Evolutionary conservation across 176 grass and related monocot genomes (phyloP).

Genomic region (Oryza officinalis): DNA sequence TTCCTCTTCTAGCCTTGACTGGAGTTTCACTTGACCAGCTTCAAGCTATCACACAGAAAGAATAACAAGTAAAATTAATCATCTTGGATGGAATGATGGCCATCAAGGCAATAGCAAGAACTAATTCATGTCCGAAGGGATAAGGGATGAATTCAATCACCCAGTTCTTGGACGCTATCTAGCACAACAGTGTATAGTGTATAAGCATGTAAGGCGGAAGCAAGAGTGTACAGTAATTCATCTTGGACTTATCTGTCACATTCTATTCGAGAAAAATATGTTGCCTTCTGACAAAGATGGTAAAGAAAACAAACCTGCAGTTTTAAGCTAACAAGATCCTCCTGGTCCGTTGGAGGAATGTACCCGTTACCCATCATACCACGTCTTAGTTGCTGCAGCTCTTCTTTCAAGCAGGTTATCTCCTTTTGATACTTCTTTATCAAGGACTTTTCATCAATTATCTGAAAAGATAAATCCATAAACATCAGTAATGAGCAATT

Average conservation of each 20-base stretch:
- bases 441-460: conserved; percentile 99
- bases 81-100: conserved; percentile 3
- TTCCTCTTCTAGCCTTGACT: conserved; percentile 96
- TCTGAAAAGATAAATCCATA: conserved; percentile 53
- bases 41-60: conserved; percentile 63
- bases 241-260: too few species aligned
- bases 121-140: conserved; percentile 5
- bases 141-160: conserved; percentile 6
- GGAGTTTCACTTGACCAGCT: conserved; percentile 97
- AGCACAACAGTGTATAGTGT: neutral
- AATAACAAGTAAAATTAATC: conserved; percentile 23
- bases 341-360: conserved; percentile 61
- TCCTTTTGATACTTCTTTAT: conserved; percentile 99
- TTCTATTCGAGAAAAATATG: too few species aligned
- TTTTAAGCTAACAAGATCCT: conserved; percentile 98
- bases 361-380: conserved; percentile 81
- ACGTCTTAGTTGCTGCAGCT: conserved; percentile 85
- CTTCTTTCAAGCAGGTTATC: conserved; percentile 91
- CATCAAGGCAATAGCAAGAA: conserved; percentile 1
- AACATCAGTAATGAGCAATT: conserved; percentile 25
- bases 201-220: too few species aligned
- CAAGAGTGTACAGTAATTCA: too few species aligned
- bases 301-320: conserved; percentile 70
- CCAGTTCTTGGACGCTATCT: neutral
- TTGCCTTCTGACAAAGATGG: conserved; percentile 33